Percentiles rank a stretch among this genome's conserved stretches.
Conservation (phyloP, 768 basidiomycete genomes). For the Podaxis pistillaris region DNA sequence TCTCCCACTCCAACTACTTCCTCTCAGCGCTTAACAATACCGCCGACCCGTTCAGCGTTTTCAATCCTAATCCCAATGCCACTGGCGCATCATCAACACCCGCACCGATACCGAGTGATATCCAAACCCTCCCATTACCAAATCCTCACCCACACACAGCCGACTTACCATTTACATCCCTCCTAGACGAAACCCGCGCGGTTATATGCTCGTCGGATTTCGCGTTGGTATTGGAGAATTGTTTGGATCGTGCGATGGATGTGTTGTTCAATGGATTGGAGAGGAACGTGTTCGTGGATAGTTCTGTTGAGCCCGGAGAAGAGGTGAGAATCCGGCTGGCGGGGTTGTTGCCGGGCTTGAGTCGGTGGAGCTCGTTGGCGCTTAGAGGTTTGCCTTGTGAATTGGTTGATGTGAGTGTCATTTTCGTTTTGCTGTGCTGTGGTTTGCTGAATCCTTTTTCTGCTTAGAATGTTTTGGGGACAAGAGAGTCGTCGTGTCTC, state of each 20-base stretch:
- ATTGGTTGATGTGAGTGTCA: conserved; percentile 70
- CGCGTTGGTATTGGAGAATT: conserved; percentile 63
- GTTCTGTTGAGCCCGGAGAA: conserved; percentile 24
- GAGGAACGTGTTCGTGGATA: conserved; percentile 54
- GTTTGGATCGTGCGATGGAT: conserved; percentile 67
- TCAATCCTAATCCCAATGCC: conserved; percentile 12
- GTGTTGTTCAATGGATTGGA: conserved; percentile 64
- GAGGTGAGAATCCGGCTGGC: conserved; percentile 68
- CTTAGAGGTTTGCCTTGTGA: conserved; percentile 74
- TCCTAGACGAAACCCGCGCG: conserved; percentile 68
- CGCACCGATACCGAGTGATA: neutral
- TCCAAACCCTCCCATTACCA: conserved; percentile 19
- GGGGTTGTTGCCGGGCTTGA: conserved; percentile 75
- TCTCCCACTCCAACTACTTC: conserved; percentile 29
- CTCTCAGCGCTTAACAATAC: conserved; percentile 22
- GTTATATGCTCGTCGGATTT: conserved; percentile 72
- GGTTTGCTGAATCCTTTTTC: neutral
- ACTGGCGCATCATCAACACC: neutral
- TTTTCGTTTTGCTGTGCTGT: conserved; percentile 4
- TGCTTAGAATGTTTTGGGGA: conserved; percentile 54
- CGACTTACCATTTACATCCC: conserved; percentile 52
- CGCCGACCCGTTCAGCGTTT: neutral
- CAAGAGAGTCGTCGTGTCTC: conserved; percentile 64
- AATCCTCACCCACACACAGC: conserved; percentile 30
- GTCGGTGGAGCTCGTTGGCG: conserved; percentile 72